A percentile compares a stretch with the other conserved stretches of the same genome.
Conservation (phyloP, 2,329 filamentous ascomycete genomes). For the Bipolaris oryzae region DNA sequence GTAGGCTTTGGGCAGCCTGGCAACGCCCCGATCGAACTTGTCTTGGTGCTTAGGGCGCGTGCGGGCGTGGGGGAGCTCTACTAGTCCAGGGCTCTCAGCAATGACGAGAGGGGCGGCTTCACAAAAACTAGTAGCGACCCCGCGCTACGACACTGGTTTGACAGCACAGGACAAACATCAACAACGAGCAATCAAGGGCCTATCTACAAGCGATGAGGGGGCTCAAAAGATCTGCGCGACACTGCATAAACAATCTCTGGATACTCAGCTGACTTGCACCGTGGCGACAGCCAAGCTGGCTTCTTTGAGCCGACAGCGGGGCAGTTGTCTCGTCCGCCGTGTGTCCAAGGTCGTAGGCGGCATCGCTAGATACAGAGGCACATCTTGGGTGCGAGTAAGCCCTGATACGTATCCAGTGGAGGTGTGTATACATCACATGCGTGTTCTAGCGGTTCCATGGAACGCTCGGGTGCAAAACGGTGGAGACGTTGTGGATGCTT, state of each 20-base stretch:
- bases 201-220: background rate
- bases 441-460: slow-evolving; percentile 3
- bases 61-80: slow-evolving; percentile 23
- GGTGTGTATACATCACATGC: background rate
- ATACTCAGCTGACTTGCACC: slow-evolving; percentile 11
- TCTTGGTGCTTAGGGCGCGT: slow-evolving; percentile 26
- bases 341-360: slow-evolving; percentile 17
- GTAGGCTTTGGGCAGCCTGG: slow-evolving; percentile 6
- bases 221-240: background rate
- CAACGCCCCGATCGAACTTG: slow-evolving; percentile 17
- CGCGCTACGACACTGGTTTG: slow-evolving; percentile 18
- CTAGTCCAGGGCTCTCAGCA: slow-evolving; percentile 19
- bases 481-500: slow-evolving; percentile 2
- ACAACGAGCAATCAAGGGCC: slow-evolving; percentile 3
- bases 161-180: slow-evolving; percentile 12
- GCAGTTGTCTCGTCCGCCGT: slow-evolving; percentile 12
- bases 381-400: background rate
- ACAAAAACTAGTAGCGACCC: slow-evolving; percentile 33
- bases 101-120: slow-evolving; percentile 31
- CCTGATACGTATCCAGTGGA: background rate
- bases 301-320: slow-evolving; percentile 11
- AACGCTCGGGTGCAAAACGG: slow-evolving; percentile 2
- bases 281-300: slow-evolving; percentile 10
- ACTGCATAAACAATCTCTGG: slow-evolving; percentile 7
- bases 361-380: slow-evolving; percentile 12